Evolutionary conservation across 768 basidiomycete species (phyloP).

Genomic region (Neoboletus subvelutipes): DNA sequence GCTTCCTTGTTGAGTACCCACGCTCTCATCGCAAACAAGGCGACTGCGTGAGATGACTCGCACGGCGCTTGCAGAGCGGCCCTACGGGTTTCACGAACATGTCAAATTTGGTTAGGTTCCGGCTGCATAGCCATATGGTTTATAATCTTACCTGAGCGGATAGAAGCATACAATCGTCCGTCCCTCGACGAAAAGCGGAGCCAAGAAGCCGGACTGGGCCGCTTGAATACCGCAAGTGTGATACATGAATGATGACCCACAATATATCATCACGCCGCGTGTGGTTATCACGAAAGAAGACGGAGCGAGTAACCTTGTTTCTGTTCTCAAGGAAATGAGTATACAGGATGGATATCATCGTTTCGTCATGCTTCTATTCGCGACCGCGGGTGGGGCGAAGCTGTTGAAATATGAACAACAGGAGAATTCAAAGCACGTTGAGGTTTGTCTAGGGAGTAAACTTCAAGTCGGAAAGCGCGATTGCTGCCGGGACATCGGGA

Average conservation of each 20-base stretch:
- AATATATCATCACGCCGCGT: neutral
- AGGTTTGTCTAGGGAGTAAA: neutral
- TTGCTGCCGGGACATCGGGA: neutral
- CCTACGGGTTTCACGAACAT: neutral
- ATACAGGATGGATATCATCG: neutral
- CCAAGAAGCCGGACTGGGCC: constrained; percentile 1
- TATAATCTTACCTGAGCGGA: neutral
- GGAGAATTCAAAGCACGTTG: neutral
- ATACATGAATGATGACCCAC: neutral
- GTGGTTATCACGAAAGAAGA: neutral
- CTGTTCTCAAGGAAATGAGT: neutral
- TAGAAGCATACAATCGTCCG: constrained; percentile 4
- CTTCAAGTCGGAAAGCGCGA: neutral
- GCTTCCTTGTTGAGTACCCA: neutral
- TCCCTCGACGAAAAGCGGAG: constrained; percentile 14
- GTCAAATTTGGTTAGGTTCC: neutral
- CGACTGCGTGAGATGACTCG: neutral
- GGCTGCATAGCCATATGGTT: neutral
- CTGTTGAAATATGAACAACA: neutral
- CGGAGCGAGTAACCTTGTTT: neutral
- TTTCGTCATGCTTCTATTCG: constrained; percentile 4
- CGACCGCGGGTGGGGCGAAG: neutral
- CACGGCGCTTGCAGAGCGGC: constrained; percentile 2
- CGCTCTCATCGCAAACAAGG: constrained; percentile 1
- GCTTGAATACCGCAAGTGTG: constrained; percentile 6